Percentiles rank a stretch among this genome's conserved stretches.
Conservation (phyloP, 176 grass and related monocot genomes). For the Guadua angustifolia region DNA sequence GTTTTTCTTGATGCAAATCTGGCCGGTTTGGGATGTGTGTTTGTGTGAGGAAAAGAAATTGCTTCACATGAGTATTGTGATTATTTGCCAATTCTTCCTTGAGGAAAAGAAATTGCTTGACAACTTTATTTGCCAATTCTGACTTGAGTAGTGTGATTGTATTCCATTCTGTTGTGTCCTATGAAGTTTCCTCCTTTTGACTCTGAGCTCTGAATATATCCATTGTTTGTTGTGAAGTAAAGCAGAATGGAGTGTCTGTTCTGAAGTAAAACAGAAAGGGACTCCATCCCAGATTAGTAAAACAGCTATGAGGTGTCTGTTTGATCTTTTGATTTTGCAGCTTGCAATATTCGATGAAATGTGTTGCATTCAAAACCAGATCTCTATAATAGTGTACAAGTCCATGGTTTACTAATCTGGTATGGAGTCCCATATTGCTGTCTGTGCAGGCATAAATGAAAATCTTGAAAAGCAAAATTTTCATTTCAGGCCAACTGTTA, state of each 20-base stretch:
- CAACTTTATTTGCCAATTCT: too few relatives aligned
- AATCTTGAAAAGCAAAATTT: not conserved
- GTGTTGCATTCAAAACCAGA: not conserved
- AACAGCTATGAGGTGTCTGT: not conserved
- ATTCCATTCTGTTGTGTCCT: constrained; percentile 20
- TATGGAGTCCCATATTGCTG: not conserved
- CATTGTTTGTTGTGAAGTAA: not conserved
- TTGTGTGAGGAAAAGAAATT: not conserved
- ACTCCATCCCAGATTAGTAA: too few relatives aligned
- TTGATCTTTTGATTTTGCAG: constrained; percentile 2
- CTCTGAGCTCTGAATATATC: not conserved
- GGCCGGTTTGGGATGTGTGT: not conserved
- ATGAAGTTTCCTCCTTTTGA: constrained; percentile 31
- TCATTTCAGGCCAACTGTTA: not conserved
- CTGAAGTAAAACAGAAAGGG: too few relatives aligned
- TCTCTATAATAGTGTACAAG: not conserved
- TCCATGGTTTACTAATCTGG: not conserved
- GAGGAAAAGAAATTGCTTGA: too few relatives aligned
- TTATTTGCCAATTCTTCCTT: too few relatives aligned
- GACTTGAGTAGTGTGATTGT: too few relatives aligned
- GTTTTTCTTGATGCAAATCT: constrained; percentile 2
- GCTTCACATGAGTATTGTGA: not conserved
- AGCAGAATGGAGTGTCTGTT: too few relatives aligned
- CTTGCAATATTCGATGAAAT: not conserved
- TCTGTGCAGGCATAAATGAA: not conserved